A percentile compares a stretch with the other conserved stretches of the same genome.
Evolutionary conservation across 176 grass and related monocot genomes (phyloP).

Genomic region (Rhipidocladum racemiflorum): DNA sequence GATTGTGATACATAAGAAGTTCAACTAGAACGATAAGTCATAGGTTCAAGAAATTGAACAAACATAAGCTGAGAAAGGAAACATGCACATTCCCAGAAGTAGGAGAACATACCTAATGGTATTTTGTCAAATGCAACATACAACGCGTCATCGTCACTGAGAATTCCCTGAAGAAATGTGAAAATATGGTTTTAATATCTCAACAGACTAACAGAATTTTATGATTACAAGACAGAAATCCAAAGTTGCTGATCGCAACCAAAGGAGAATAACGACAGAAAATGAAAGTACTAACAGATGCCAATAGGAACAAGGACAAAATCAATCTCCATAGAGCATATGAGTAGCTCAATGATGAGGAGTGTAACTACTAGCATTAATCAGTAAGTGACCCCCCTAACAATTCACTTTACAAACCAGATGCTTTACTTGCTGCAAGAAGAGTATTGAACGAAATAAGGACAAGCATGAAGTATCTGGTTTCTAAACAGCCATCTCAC

Average conservation of each 20-base stretch:
- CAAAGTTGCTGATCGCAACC: neutral
- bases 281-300: neutral
- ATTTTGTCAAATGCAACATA: slow-evolving; percentile 39
- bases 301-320: neutral
- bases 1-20: neutral
- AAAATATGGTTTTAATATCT: neutral
- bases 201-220: neutral
- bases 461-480: neutral
- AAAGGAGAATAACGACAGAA: neutral
- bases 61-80: neutral
- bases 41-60: neutral
- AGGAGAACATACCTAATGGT: slow-evolving; percentile 10
- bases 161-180: slow-evolving; percentile 35
- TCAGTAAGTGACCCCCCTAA: neutral
- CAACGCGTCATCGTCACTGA: slow-evolving; percentile 33
- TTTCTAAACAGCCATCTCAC: slow-evolving; percentile 30
- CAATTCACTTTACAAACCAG: neutral
- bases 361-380: neutral
- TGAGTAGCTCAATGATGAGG: neutral
- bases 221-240: slow-evolving; percentile 12
- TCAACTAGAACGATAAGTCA: neutral
- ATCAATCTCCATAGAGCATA: neutral
- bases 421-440: neutral
- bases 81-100: neutral
- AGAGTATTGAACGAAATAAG: neutral